Conservation (phyloP, 768 basidiomycete genomes). For the Mycena floridula region DNA sequence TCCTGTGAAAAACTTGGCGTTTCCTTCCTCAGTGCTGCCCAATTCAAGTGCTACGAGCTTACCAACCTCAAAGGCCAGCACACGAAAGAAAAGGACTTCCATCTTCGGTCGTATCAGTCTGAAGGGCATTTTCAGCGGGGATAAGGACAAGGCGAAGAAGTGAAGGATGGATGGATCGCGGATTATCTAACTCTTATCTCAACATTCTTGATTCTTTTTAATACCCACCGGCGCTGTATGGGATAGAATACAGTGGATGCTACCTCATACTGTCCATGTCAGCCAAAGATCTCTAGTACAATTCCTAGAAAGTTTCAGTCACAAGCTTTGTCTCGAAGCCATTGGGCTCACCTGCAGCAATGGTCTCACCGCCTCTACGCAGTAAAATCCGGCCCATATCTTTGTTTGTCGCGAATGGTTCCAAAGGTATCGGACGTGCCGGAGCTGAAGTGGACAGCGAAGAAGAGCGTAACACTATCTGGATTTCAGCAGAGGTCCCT, state of each 20-base stretch:
- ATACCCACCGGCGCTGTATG: not conserved
- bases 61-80: conserved; percentile 27
- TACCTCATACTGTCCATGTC: conserved; percentile 2
- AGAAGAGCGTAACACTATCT: conserved; percentile 64
- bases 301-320: conserved; percentile 26
- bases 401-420: conserved; percentile 83
- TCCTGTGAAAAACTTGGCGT: conserved; percentile 9
- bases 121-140: conserved; percentile 42
- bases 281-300: conserved; percentile 31
- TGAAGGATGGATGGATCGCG: conserved; percentile 11
- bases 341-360: conserved; percentile 68
- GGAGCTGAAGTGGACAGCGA: conserved; percentile 40
- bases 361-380: conserved; percentile 86
- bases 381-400: conserved; percentile 93
- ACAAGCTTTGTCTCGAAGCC: not conserved
- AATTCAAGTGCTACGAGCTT: conserved; percentile 11
- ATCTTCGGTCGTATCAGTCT: conserved; percentile 42
- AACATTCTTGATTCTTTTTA: no score
- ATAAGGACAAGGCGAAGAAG: conserved; percentile 39
- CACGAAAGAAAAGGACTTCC: conserved; percentile 48
- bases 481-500: conserved; percentile 77
- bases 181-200: no score
- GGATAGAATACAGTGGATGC: not conserved
- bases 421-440: conserved; percentile 70
- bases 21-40: conserved; percentile 19